Percentiles rank a stretch among this genome's conserved stretches.
Evolutionary conservation across 1,139 yeast genomes (phyloP).

Genomic region (Groenewaldozyma auringiensis): DNA sequence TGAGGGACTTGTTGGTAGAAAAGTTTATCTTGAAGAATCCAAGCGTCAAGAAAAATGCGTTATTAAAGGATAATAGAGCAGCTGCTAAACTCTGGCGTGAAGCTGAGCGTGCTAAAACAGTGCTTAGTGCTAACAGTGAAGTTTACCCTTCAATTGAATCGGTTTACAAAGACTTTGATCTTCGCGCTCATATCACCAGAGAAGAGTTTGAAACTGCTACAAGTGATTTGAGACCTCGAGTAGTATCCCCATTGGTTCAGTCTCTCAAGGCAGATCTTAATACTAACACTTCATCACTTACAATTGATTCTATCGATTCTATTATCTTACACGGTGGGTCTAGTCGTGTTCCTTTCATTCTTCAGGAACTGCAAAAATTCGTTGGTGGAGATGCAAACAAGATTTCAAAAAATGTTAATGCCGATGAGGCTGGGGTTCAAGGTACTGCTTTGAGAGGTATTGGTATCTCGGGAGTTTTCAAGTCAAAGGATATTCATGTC

Average conservation of each 20-base stretch:
- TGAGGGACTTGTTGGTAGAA: conserved; percentile 52
- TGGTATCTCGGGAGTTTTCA: conserved; percentile 50
- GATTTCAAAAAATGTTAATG: conserved; percentile 82
- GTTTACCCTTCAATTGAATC: conserved; percentile 62
- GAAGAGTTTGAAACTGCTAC: conserved; percentile 65
- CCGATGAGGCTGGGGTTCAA: conserved; percentile 90
- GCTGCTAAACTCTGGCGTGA: conserved; percentile 66
- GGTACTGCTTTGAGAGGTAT: conserved; percentile 86
- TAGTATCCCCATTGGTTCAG: conserved; percentile 48
- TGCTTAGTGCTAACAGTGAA: conserved; percentile 81
- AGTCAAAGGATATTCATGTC: conserved; percentile 53
- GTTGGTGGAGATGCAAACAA: conserved; percentile 47
- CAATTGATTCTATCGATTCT: conserved; percentile 45
- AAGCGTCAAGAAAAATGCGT: conserved; percentile 8
- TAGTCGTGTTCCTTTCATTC: conserved; percentile 83
- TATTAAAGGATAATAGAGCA: conserved; percentile 49
- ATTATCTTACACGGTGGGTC: conserved; percentile 88
- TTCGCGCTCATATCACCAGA: conserved; percentile 57
- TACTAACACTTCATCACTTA: conserved; percentile 26
- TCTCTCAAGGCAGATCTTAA: conserved; percentile 37
- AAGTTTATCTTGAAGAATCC: conserved; percentile 38
- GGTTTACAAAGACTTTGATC: conserved; percentile 59
- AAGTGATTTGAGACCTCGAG: conserved; percentile 38
- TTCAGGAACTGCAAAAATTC: conserved; percentile 41
- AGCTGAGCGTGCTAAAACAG: conserved; percentile 79